Conservation (phyloP, 176 grass and related monocot species). For the Urochloa ruziziensis region DNA sequence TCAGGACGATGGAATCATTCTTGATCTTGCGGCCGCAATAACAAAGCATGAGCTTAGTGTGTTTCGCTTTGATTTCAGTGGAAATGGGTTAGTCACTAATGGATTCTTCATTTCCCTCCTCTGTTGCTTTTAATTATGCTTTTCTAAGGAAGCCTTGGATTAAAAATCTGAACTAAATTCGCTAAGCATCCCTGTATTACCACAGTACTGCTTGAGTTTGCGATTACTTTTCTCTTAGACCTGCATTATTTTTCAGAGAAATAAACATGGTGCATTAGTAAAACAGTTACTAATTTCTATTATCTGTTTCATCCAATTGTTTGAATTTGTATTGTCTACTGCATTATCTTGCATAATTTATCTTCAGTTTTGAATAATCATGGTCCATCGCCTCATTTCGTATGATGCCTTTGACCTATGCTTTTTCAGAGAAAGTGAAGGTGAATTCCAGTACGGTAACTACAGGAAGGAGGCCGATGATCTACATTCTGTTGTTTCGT, state of each 20-base stretch:
- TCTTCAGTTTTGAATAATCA: background rate
- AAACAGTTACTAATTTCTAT: background rate
- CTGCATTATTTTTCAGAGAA: background rate
- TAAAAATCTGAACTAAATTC: background rate
- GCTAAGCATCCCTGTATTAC: background rate
- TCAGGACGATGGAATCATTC: slow-evolving; percentile 58
- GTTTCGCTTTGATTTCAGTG: slow-evolving; percentile 89
- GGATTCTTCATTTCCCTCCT: background rate
- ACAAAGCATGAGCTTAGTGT: slow-evolving; percentile 56
- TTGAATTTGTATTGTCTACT: background rate
- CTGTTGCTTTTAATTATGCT: background rate
- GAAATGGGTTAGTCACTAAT: slow-evolving; percentile 73
- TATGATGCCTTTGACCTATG: background rate
- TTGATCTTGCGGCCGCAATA: slow-evolving; percentile 62
- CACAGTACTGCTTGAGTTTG: background rate
- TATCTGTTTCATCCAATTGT: background rate
- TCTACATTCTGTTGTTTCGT: slow-evolving; percentile 53
- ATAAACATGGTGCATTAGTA: background rate
- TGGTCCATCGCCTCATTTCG: slow-evolving; percentile 1
- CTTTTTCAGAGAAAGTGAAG: slow-evolving; percentile 75
- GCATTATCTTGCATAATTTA: background rate
- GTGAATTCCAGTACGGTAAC: slow-evolving; percentile 73
- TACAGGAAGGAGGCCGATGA: slow-evolving; percentile 71
- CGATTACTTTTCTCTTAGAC: background rate
- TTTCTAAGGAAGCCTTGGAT: background rate